Conservation (phyloP, 768 basidiomycete species). For the Ramaria rubella region DNA sequence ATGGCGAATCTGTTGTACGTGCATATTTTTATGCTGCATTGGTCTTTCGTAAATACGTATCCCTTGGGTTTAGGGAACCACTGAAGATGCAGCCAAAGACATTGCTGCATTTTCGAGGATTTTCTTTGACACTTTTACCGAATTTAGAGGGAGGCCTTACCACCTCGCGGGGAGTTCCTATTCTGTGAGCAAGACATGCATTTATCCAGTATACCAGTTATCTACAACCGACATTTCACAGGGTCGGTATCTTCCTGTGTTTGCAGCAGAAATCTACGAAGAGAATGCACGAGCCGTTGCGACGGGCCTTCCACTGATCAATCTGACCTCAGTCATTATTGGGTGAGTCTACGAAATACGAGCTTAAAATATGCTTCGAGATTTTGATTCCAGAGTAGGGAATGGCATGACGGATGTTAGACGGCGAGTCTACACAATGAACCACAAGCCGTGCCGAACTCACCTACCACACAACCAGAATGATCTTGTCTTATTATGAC, state of each 20-base stretch:
- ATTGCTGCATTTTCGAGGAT: conserved; percentile 65
- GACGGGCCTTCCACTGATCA: conserved; percentile 44
- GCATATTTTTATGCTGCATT: too few species aligned
- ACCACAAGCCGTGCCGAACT: neutral
- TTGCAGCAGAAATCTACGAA: conserved; percentile 71
- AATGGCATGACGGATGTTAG: conserved; percentile 39
- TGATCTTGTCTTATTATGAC: conserved; percentile 39
- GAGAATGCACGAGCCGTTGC: conserved; percentile 43
- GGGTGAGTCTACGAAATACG: too few species aligned
- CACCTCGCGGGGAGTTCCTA: conserved; percentile 58
- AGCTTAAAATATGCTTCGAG: too few species aligned
- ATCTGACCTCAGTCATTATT: conserved; percentile 44
- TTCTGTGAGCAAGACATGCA: too few species aligned
- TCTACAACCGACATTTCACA: too few species aligned
- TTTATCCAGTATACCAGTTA: too few species aligned
- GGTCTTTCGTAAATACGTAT: too few species aligned
- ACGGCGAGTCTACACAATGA: neutral
- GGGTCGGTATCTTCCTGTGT: conserved; percentile 68
- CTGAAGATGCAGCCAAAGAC: conserved; percentile 62
- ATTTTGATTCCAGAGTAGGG: too few species aligned
- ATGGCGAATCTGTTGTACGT: conserved; percentile 51
- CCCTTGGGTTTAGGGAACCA: conserved; percentile 35
- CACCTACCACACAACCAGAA: conserved; percentile 22
- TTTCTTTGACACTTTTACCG: conserved; percentile 67
- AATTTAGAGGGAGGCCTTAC: conserved; percentile 61